These are phyloP conservation scores for Catunica adiposa DNA, from an alignment of 2,329 filamentous ascomycete genomes.

Conservation along the genomic window DNA sequence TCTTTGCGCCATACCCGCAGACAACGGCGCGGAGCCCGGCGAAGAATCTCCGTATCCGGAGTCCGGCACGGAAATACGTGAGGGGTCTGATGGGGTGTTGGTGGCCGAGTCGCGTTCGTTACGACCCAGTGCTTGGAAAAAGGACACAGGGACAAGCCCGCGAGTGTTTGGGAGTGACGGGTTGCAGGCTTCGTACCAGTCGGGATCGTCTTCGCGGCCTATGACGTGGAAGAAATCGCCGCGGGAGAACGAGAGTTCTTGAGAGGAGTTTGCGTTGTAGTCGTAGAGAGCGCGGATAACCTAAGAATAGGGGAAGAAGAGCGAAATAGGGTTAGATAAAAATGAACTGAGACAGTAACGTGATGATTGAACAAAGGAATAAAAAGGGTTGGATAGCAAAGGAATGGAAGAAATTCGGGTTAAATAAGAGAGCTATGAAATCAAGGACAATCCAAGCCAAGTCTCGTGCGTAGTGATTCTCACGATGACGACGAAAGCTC, in stretches of 20 bases:
- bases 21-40: slow-evolving; percentile 2
- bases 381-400: no score
- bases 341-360: no score
- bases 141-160: slow-evolving; percentile 82
- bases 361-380: no score
- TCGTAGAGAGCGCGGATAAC: slow-evolving; percentile 96
- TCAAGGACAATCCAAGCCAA: no score
- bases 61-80: slow-evolving; percentile 37
- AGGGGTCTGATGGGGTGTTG: slow-evolving; percentile 36
- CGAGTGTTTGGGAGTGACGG: slow-evolving; percentile 72
- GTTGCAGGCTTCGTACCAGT: slow-evolving; percentile 99
- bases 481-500: no score
- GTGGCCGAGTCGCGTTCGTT: slow-evolving; percentile 58
- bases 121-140: slow-evolving; percentile 84
- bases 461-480: no score
- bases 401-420: no score
- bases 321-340: not conserved
- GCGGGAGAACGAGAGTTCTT: slow-evolving; percentile 79
- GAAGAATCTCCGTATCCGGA: slow-evolving; percentile 62
- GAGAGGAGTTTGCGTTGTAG: slow-evolving; percentile 58
- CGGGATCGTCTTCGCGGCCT: slow-evolving; percentile 77
- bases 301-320: slow-evolving; percentile 21
- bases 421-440: no score
- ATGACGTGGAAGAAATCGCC: slow-evolving; percentile 98
- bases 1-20: slow-evolving; percentile 22